These are phyloP conservation scores for Pythium biforme DNA, from an alignment of 352 stramenopile genomes.

Conservation along the genomic window DNA sequence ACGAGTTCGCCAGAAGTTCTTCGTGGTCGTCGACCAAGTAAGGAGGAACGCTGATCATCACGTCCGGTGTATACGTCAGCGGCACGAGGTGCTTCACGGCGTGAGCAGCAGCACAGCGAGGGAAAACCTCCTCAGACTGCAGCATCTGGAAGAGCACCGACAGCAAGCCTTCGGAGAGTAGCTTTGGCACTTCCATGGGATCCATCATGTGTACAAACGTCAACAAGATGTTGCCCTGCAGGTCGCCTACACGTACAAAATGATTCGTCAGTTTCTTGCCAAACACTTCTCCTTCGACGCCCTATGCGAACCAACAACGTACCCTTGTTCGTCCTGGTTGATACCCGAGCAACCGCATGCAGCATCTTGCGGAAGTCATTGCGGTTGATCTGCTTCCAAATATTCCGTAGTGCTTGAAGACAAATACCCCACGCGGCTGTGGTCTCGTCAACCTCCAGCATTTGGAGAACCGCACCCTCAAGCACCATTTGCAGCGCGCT, in stretches of 20 bases:
- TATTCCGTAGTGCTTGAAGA: constrained; percentile 77
- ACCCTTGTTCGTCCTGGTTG: constrained; percentile 75
- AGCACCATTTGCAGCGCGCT: constrained; percentile 86
- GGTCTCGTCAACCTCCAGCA: constrained; percentile 83
- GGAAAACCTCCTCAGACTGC: constrained; percentile 70
- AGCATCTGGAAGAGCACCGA: constrained; percentile 82
- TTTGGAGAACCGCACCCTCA: constrained; percentile 85
- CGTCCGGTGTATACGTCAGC: constrained; percentile 60
- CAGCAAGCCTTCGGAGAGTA: constrained; percentile 77
- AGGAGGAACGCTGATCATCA: constrained; percentile 73
- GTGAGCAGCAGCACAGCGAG: constrained; percentile 75
- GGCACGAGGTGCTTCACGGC: constrained; percentile 87
- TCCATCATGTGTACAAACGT: constrained; percentile 92
- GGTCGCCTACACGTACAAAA: constrained; percentile 39
- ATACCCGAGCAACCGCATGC: constrained; percentile 76
- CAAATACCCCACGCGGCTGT: constrained; percentile 78
- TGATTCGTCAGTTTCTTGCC: neutral
- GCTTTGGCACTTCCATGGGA: constrained; percentile 55
- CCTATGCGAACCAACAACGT: constrained; percentile 7
- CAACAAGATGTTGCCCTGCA: constrained; percentile 83
- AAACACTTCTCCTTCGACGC: neutral
- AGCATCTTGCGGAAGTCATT: constrained; percentile 86
- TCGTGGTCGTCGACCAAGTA: constrained; percentile 88
- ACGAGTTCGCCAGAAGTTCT: constrained; percentile 83
- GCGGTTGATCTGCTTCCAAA: constrained; percentile 88